Percentiles rank a stretch among this genome's conserved stretches.
These are phyloP conservation scores for Paramecium sonneborni DNA, from an alignment of 73 alveolate genomes.

Conservation along the genomic window DNA sequence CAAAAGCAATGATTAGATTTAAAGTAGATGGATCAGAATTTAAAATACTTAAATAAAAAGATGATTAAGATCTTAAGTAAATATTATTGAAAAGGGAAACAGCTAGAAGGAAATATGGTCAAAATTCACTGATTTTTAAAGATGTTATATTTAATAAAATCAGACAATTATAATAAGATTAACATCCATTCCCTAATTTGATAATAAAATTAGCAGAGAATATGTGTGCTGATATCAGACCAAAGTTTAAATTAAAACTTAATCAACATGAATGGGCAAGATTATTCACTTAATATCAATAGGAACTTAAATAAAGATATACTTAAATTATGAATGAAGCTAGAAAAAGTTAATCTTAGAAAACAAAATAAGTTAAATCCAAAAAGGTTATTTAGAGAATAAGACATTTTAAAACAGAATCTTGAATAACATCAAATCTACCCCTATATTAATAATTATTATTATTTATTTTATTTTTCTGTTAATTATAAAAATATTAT, in stretches of 20 bases:
- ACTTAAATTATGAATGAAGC: background rate
- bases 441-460: background rate
- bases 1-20: background rate
- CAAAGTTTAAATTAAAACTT: background rate
- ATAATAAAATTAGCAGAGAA: background rate
- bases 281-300: background rate
- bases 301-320: background rate
- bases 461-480: background rate
- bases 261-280: background rate
- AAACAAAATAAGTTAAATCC: background rate
- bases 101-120: background rate
- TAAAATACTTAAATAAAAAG: background rate
- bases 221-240: conserved; percentile 17
- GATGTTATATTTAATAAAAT: background rate
- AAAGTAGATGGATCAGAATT: background rate
- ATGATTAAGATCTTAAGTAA: background rate
- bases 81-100: background rate
- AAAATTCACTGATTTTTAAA: background rate
- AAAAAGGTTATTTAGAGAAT: background rate
- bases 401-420: background rate
- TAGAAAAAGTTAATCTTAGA: background rate
- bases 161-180: background rate
- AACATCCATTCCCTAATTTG: background rate
- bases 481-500: background rate
- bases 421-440: background rate